These are phyloP conservation scores for Dendrobium huoshanense DNA, from an alignment of 106 monocot genomes.

Conservation along the genomic window DNA sequence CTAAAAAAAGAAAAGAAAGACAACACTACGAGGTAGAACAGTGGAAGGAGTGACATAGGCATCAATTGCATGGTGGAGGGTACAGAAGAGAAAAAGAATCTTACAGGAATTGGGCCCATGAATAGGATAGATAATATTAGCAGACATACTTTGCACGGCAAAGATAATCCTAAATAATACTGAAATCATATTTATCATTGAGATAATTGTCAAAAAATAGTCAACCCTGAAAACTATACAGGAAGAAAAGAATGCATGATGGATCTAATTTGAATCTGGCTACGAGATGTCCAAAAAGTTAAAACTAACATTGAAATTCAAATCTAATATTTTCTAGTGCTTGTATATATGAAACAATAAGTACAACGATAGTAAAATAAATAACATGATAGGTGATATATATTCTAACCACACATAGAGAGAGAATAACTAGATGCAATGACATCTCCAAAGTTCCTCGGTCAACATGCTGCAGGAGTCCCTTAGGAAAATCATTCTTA, in stretches of 20 bases:
- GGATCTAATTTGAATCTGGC: neutral
- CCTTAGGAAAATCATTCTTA: constrained; percentile 47
- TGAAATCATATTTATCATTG: no score
- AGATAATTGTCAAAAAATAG: neutral
- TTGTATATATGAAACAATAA: neutral
- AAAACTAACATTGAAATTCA: neutral
- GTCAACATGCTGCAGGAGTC: constrained; percentile 65
- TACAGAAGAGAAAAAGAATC: no score
- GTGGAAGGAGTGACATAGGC: no score
- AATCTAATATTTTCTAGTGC: neutral
- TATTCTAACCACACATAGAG: constrained; percentile 79
- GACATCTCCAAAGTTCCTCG: constrained; percentile 80
- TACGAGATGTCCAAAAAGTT: neutral
- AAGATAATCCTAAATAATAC: no score
- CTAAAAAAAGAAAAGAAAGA: no score
- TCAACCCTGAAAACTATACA: neutral
- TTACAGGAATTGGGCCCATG: no score
- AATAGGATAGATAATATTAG: no score
- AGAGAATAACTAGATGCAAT: constrained; percentile 83
- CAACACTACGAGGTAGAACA: no score
- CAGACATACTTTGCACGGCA: no score
- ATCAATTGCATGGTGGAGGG: no score
- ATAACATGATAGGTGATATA: neutral
- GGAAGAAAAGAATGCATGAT: neutral
- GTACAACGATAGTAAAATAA: neutral